Evolutionary conservation across 2,329 filamentous ascomycete genomes (phyloP).

Genomic region (Nannizzia gypsea): DNA sequence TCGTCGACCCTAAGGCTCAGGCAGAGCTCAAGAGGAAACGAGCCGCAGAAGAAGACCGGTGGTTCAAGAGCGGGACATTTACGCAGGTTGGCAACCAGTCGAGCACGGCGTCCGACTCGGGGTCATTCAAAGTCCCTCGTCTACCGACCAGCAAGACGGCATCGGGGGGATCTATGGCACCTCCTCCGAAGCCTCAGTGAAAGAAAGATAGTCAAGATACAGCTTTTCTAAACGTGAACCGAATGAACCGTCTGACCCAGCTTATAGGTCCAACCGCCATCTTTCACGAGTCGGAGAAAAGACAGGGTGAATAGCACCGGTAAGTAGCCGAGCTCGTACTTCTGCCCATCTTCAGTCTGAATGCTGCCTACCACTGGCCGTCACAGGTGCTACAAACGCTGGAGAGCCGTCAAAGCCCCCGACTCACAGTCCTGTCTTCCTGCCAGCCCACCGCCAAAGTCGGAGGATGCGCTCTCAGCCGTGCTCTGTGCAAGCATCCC

Average conservation of each 20-base stretch:
- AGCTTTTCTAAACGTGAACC: background rate
- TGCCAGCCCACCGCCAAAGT: background rate
- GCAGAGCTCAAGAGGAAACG: conserved; percentile 80
- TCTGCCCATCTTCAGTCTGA: background rate
- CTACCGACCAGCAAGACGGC: conserved; percentile 63
- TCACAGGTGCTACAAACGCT: background rate
- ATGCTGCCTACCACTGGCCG: background rate
- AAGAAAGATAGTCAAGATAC: background rate
- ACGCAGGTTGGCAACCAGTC: conserved; percentile 58
- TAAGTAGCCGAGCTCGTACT: background rate
- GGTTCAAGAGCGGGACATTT: conserved; percentile 96
- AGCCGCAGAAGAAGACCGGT: conserved; percentile 87
- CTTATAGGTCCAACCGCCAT: background rate
- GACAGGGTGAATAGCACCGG: background rate
- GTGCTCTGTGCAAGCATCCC: background rate
- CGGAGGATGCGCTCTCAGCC: background rate
- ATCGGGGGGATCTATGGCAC: conserved; percentile 35
- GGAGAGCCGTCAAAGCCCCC: background rate
- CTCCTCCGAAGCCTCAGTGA: background rate
- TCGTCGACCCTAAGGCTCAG: conserved; percentile 85
- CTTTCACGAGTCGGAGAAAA: background rate
- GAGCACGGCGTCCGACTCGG: conserved; percentile 10
- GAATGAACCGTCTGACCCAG: background rate
- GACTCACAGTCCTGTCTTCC: background rate
- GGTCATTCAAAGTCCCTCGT: conserved; percentile 65